Evolutionary conservation across 768 basidiomycete genomes (phyloP).

Genomic region (Ramaria rubella): DNA sequence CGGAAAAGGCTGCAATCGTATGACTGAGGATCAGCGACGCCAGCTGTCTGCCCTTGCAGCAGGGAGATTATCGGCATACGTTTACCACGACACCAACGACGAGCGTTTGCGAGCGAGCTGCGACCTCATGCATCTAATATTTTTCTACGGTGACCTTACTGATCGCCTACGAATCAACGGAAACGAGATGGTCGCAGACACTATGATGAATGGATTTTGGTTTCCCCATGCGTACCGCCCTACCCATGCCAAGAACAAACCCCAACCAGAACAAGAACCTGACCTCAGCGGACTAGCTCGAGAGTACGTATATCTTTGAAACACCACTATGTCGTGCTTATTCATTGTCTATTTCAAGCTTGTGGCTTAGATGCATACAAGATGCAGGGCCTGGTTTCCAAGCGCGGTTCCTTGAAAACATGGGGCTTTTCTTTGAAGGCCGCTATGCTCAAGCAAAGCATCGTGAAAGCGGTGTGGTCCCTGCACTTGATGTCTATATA

Average conservation of each 20-base stretch:
- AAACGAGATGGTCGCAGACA: constrained; percentile 18
- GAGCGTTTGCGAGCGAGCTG: constrained; percentile 57
- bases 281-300: constrained; percentile 25
- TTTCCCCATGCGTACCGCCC: constrained; percentile 23
- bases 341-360: constrained; percentile 19
- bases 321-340: no score
- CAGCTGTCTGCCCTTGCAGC: constrained; percentile 52
- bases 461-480: constrained; percentile 30
- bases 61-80: constrained; percentile 59
- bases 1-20: not conserved
- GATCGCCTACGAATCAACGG: constrained; percentile 11
- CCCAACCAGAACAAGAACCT: constrained; percentile 24
- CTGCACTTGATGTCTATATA: constrained; percentile 48
- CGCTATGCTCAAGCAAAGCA: constrained; percentile 40
- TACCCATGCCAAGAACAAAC: constrained; percentile 8
- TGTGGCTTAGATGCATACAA: constrained; percentile 32
- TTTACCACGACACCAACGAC: constrained; percentile 48
- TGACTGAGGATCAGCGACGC: constrained; percentile 17
- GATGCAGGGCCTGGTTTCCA: constrained; percentile 35
- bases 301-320: constrained; percentile 30
- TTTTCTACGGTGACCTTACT: constrained; percentile 23
- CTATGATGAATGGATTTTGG: constrained; percentile 25
- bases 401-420: constrained; percentile 33
- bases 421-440: constrained; percentile 37
- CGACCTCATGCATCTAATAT: constrained; percentile 54